A percentile compares a stretch with the other conserved stretches of the same genome.
phyloP scores from a whole-genome alignment of 2,329 filamentous ascomycete genomes.

The Nothophoma quercina region DNA sequence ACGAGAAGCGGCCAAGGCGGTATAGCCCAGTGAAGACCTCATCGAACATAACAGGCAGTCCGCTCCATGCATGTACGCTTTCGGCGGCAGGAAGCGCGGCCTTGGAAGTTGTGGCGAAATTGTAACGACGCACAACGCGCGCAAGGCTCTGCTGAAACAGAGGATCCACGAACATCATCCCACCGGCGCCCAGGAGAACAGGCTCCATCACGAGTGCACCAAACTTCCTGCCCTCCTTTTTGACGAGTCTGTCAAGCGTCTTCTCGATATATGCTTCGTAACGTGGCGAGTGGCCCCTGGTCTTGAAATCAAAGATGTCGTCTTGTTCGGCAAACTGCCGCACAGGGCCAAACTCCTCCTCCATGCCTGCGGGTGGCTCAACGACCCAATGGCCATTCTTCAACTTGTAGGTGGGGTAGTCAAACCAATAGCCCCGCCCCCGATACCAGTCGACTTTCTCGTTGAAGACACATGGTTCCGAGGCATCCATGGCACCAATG shows the following conservation, averaged over 20 bases:
- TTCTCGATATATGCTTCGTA: slow-evolving; percentile 69
- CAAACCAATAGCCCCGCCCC: slow-evolving; percentile 81
- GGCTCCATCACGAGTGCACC: slow-evolving; percentile 84
- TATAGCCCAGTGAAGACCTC: slow-evolving; percentile 90
- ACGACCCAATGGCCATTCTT: slow-evolving; percentile 71
- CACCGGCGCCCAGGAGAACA: slow-evolving; percentile 79
- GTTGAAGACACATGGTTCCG: slow-evolving; percentile 79
- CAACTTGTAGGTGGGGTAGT: slow-evolving; percentile 77
- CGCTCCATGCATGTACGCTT: slow-evolving; percentile 64
- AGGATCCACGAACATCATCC: slow-evolving; percentile 85
- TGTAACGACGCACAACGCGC: slow-evolving; percentile 68
- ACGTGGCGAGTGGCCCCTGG: slow-evolving; percentile 49
- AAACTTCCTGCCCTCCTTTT: slow-evolving; percentile 68
- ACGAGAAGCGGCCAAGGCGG: slow-evolving; percentile 75
- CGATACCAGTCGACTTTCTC: slow-evolving; percentile 87
- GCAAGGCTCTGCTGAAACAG: slow-evolving; percentile 79
- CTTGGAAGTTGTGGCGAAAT: slow-evolving; percentile 56
- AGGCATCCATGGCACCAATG: slow-evolving; percentile 86
- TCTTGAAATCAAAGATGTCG: slow-evolving; percentile 47
- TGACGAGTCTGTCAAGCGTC: slow-evolving; percentile 62
- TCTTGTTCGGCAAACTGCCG: slow-evolving; percentile 42
- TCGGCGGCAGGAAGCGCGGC: neutral
- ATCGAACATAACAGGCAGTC: slow-evolving; percentile 81
- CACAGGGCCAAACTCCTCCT: slow-evolving; percentile 55
- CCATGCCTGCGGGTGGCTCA: slow-evolving; percentile 61